A percentile compares a stretch with the other conserved stretches of the same genome.
These are phyloP conservation scores for Adansonia digitata DNA, from an alignment of 345 rosid species.

Conservation along the genomic window DNA sequence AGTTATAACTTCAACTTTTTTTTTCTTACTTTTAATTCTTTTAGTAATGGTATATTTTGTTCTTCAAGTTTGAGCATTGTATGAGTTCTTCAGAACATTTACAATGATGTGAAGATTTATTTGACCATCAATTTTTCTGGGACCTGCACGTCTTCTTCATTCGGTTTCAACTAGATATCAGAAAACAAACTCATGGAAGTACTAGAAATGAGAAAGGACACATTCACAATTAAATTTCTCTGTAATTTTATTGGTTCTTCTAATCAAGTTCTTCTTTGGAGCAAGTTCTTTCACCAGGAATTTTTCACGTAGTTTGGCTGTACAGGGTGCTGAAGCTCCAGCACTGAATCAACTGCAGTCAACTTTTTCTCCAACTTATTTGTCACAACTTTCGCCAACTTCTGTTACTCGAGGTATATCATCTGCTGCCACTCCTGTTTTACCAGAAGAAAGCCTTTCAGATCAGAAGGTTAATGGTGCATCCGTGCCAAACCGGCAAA, in stretches of 20 bases:
- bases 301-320: conserved; percentile 16
- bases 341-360: conserved; percentile 31
- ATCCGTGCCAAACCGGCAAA: conserved; percentile 18
- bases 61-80: not conserved
- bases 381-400: conserved; percentile 44
- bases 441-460: conserved; percentile 31
- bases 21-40: not conserved
- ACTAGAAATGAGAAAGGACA: not conserved
- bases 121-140: not conserved
- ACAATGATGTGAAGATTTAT: not conserved
- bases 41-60: not conserved
- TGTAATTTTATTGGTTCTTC: not conserved
- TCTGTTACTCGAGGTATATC: conserved; percentile 48
- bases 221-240: not conserved
- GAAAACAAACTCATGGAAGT: not conserved
- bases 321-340: conserved; percentile 28
- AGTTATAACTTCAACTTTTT: not conserved
- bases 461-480: conserved; percentile 28
- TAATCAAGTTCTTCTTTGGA: conserved; percentile 19
- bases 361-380: conserved; percentile 27
- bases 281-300: conserved; percentile 29
- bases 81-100: not conserved
- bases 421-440: conserved; percentile 41
- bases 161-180: not conserved
- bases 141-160: not conserved